A percentile compares a stretch with the other conserved stretches of the same genome.
These are phyloP conservation scores for Rosa hybrid DNA, from an alignment of 331 rosid species.

Conservation along the genomic window DNA sequence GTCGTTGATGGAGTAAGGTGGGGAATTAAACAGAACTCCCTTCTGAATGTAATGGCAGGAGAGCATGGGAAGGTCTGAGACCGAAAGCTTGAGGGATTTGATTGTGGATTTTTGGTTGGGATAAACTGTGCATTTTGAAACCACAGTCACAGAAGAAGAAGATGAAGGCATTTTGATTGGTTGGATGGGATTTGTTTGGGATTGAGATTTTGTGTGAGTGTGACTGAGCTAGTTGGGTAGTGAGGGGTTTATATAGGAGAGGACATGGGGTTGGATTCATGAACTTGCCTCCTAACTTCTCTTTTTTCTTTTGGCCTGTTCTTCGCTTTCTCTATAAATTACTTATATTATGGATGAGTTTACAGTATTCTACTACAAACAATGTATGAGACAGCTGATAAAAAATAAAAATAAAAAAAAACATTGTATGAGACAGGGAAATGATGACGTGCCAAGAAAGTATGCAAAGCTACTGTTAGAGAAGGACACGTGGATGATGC, in stretches of 20 bases:
- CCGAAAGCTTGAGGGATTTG: constrained; percentile 66
- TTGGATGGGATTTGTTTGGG: neutral
- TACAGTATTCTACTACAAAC: neutral
- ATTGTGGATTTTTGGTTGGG: constrained; percentile 55
- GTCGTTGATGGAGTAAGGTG: constrained; percentile 51
- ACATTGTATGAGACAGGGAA: neutral
- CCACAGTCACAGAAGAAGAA: constrained; percentile 53
- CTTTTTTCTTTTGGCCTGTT: neutral
- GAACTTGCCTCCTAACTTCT: constrained; percentile 28
- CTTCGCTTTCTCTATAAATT: too few relatives aligned
- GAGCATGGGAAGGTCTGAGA: constrained; percentile 92
- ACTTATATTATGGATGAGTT: neutral
- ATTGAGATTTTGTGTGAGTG: neutral
- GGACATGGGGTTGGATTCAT: constrained; percentile 29
- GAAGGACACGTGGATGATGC: neutral
- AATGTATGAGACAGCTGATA: neutral
- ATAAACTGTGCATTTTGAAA: constrained; percentile 61
- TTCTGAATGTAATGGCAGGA: constrained; percentile 94
- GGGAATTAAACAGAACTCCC: constrained; percentile 60
- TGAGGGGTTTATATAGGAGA: constrained; percentile 24
- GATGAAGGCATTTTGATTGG: constrained; percentile 70
- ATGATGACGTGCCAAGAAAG: constrained; percentile 1
- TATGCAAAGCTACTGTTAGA: neutral
- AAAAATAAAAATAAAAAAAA: too few relatives aligned
- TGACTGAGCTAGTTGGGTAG: constrained; percentile 3